A percentile compares a stretch with the other conserved stretches of the same genome.
Evolutionary conservation across 768 basidiomycete species (phyloP).

Genomic region (Nidularia sp.): DNA sequence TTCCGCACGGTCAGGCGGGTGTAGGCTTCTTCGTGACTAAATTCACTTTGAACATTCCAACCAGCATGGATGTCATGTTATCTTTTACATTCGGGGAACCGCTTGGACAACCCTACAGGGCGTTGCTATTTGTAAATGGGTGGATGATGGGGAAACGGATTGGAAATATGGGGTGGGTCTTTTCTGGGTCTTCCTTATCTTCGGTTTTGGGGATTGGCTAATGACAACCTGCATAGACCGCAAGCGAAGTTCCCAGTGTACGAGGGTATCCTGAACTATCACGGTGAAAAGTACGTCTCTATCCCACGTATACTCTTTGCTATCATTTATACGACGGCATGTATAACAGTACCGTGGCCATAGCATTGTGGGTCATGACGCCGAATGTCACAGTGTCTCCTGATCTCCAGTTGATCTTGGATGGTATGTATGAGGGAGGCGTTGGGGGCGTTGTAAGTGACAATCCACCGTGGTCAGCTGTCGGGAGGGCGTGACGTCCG

Average conservation of each 20-base stretch:
- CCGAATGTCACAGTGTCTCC: slow-evolving; percentile 41
- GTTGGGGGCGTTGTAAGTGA: slow-evolving; percentile 49
- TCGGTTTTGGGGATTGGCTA: neutral
- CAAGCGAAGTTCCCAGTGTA: slow-evolving; percentile 83
- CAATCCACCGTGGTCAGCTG: slow-evolving; percentile 56
- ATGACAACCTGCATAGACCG: slow-evolving; percentile 38
- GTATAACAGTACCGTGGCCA: slow-evolving; percentile 43
- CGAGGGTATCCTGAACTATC: slow-evolving; percentile 72
- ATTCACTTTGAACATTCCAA: slow-evolving; percentile 58
- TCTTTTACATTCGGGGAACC: slow-evolving; percentile 68
- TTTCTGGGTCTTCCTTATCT: neutral
- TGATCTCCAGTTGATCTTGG: slow-evolving; percentile 46
- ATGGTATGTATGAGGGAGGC: slow-evolving; percentile 60
- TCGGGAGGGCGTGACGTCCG: slow-evolving; percentile 13
- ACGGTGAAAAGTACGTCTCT: slow-evolving; percentile 54
- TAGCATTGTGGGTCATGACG: slow-evolving; percentile 69
- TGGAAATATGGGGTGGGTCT: slow-evolving; percentile 58
- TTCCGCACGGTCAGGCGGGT: slow-evolving; percentile 56
- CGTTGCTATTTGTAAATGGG: slow-evolving; percentile 78
- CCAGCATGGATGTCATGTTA: slow-evolving; percentile 60
- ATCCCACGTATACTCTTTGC: neutral
- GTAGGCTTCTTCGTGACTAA: slow-evolving; percentile 81
- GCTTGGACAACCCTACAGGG: slow-evolving; percentile 62
- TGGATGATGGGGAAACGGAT: slow-evolving; percentile 87
- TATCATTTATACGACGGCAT: neutral